Base-by-base conservation (phyloP, 768 basidiomycete species). In the Clitopilus passeckerianus region DNA sequence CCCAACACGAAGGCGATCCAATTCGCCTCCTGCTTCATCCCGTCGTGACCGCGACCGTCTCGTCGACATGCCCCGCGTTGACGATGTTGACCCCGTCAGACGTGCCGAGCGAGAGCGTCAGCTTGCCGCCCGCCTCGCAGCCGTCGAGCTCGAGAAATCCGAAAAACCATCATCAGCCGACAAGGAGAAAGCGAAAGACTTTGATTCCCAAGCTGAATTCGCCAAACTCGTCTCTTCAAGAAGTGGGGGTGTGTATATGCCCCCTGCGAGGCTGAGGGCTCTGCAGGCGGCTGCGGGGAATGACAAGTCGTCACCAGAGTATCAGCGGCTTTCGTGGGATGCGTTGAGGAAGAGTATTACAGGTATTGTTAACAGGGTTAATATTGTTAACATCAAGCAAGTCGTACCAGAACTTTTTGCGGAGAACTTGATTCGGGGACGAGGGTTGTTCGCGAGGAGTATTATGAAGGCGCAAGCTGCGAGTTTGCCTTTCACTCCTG, bases 361-460 rank as follows among this genome's bases (percentile, higher is more conserved):
- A 27, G 97, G 97, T 93, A 90, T 98, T 65, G 96, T 98, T 80
- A 99, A 99, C 80, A 90, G 97, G 80, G 93, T 99, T 77, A 98
- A 98, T 72, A 82, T 94, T 18, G 81, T 87, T 65, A 98, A 98
- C 72, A 99, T 99, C 84, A 97, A 98, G 74, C 84, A 89, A 66
- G 84, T 96, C 64, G 84, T 94, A 0, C 93, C 93, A 0, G 93
- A 96, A 71, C 74, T 99, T 23, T 98, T 99, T 67, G 74, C 85
- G 1, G 97, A 99, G 73, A 97, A 99, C 73, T 83, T 99, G 30
- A 85, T 98, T 61, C 86, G 95, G 53, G 97, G 97, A 0, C 82
- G 93, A 23, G 97, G 97, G 0, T 79, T 99, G 41, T 97, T 98
- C 69, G 83, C 92, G 20, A 79, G 97, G 64, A 95, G 95, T 64